Base-by-base conservation (phyloP, 1,284 basidiomycete species). In the Moniliella sp. region DNA sequence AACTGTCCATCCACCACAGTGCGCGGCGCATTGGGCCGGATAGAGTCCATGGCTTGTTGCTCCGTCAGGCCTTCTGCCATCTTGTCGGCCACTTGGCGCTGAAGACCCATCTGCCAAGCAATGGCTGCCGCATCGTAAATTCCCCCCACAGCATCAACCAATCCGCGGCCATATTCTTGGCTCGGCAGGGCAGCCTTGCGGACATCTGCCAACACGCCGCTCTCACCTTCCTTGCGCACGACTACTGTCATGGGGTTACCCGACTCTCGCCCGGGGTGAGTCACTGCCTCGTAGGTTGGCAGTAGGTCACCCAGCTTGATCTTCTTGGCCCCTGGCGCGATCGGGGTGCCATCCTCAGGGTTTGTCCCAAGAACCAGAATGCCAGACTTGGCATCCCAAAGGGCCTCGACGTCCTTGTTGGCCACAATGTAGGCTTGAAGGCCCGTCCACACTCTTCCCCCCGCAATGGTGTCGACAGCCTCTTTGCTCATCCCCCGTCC, bases 361-460 rank as follows among this genome's bases (percentile, higher is more conserved):
- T n/a, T n/a, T n/a, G n/a, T n/a, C n/a, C n/a, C n/a, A n/a, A n/a
- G n/a, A n/a, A n/a, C n/a, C 21, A 23, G 21, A 10, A 10, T 11
- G 8, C 11, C 18, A 23, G 4, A 4, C 14, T 23, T 16, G 12
- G 43, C 33, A 7, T 37, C 31, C 30, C 33, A 35, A 13, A 43
- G 33, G 0, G 41, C 30, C 15, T 43, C 34, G 1, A 35, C 42
- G 23, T 42, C 40, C 2, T 44, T 42, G 23, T 47, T 52, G 30
- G 47, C 50, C 18, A 52, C 34, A 14, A 43, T 43, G 46, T 58
- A 64, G 12, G 62, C 62, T 12, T 47, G 47, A 27, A 63, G 41
- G 11, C 63, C 63, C 0, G 62, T 63, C 46, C 59, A 61, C n/a
- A 65, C 63, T 13, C 63, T 37, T 1, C 64, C 64, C 9, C 63